Evolutionary conservation across 495 filamentous ascomycete genomes (phyloP).

Genomic region (Penicillium cosmopolitanum): DNA sequence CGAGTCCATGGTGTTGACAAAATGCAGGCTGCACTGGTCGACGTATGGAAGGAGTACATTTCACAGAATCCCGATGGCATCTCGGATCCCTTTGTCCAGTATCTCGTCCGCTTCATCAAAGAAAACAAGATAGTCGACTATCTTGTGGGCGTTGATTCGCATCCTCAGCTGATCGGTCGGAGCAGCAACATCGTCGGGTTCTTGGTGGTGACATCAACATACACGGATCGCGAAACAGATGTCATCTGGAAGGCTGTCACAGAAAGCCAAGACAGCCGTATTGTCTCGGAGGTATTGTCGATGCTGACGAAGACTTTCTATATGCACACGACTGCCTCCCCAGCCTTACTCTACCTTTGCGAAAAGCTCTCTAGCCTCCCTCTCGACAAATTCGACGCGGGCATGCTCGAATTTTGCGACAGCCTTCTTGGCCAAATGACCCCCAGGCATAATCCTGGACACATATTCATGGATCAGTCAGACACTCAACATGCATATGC

Average conservation of each 20-base stretch:
- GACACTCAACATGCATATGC: slow-evolving; percentile 34
- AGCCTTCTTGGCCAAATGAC: slow-evolving; percentile 42
- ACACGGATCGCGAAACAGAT: slow-evolving; percentile 73
- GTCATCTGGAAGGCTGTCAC: slow-evolving; percentile 83
- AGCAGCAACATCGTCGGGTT: slow-evolving; percentile 87
- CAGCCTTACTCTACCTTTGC: slow-evolving; percentile 69
- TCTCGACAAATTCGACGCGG: slow-evolving; percentile 58
- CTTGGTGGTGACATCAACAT: slow-evolving; percentile 78
- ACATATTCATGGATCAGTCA: slow-evolving; percentile 10
- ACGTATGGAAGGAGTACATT: slow-evolving; percentile 58
- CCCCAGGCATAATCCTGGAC: slow-evolving; percentile 30
- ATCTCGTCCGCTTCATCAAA: slow-evolving; percentile 67
- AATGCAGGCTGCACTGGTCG: slow-evolving; percentile 74
- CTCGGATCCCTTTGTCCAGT: slow-evolving; percentile 60
- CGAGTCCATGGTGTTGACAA: slow-evolving; percentile 70
- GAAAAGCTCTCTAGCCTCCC: slow-evolving; percentile 72
- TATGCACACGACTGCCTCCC: slow-evolving; percentile 53
- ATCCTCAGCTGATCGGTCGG: slow-evolving; percentile 82
- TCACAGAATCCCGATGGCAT: slow-evolving; percentile 38
- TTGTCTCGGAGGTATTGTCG: slow-evolving; percentile 73
- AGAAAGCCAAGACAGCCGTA: slow-evolving; percentile 81
- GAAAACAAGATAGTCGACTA: slow-evolving; percentile 75
- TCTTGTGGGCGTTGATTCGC: slow-evolving; percentile 87
- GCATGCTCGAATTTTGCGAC: slow-evolving; percentile 54
- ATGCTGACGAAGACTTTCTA: slow-evolving; percentile 73